These are phyloP conservation scores for Rhizomucor miehei DNA, from an alignment of 371 early-diverging fungal genomes.

Conservation along the genomic window DNA sequence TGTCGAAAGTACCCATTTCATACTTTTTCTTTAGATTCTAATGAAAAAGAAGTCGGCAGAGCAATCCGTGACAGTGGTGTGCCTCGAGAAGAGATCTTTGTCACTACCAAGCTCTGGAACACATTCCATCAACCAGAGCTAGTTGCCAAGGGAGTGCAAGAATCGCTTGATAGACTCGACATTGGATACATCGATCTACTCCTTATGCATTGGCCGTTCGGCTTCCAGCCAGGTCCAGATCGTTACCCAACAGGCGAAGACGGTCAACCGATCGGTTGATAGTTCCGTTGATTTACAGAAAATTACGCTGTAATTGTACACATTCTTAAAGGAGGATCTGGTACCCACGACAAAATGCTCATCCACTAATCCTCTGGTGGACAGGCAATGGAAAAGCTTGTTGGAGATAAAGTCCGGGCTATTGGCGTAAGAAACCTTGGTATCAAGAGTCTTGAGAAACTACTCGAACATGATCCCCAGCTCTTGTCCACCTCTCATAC, in stretches of 20 bases:
- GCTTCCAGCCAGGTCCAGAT: constrained; percentile 21
- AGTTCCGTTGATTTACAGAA: constrained; percentile 23
- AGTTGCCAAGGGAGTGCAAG: constrained; percentile 44
- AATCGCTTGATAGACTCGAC: constrained; percentile 51
- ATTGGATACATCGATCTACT: constrained; percentile 77
- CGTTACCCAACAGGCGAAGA: constrained; percentile 21
- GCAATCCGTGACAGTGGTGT: constrained; percentile 49
- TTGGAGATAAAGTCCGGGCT: constrained; percentile 56
- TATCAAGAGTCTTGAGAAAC: constrained; percentile 44
- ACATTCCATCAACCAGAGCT: constrained; percentile 43
- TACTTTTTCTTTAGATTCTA: no score
- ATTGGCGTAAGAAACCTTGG: constrained; percentile 71
- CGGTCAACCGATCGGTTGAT: constrained; percentile 16
- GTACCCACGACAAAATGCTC: no score
- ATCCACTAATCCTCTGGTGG: no score
- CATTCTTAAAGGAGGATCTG: no score
- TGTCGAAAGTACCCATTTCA: background rate
- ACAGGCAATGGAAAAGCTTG: constrained; percentile 60
- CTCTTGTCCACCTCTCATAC: no score
- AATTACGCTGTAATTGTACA: constrained; percentile 51
- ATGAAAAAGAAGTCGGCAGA: constrained; percentile 71
- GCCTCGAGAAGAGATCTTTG: constrained; percentile 72
- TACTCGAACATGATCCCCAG: no score
- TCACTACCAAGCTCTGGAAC: constrained; percentile 90
- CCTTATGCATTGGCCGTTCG: constrained; percentile 45